Base-by-base conservation (phyloP, 495 filamentous ascomycete species). In the Jackrogersella multiformis region DNA sequence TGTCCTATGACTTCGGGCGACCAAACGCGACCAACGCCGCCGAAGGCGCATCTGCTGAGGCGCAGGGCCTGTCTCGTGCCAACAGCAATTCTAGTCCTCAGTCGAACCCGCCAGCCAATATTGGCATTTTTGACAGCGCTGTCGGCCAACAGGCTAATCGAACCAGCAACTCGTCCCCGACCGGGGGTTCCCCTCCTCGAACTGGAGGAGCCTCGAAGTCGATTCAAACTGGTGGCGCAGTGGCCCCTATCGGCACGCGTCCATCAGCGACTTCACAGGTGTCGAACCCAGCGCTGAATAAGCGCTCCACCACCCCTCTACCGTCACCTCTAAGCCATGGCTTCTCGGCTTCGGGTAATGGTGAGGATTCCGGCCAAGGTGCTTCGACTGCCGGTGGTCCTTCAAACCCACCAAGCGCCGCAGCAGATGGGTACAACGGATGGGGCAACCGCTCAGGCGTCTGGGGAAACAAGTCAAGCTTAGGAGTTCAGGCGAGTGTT, bases 161-260 rank as follows among this genome's bases (percentile, higher is more conserved):
- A 56, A 96, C 94, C 21, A 96, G 93, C 54, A 91, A 88, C 64
- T 97, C 95, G 1, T 97, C 94, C 4, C 94, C 95, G 6, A 74
- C 70, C 26, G 88, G 90, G 64, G 92, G 88, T n/a, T 96, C 93
- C 5, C 92, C 94, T 10, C 92, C 93, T 44, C 88, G 89, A 62
- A 86, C 89, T 68, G 78, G 80, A 15, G 78, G 81, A 8, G 79
- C 83, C 16, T 81, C 79, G 35, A 86, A 87, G 61, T 66, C 78
- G 4, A 73, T 73, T 26, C 79, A 78, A 56, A 67, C 70, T 30
- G 84, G 87, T 41, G 82, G 87, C 30, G 82, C 87, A 16, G 92
- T 97, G 16, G 94, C 94, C 13, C 94, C 95, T 20, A 99, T 99
- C 69, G 95, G 95, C 36, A 97, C 96, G 48, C 89, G 95, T 26